phyloP scores from a whole-genome alignment of 306 rosid species.

The Malus fusca region DNA sequence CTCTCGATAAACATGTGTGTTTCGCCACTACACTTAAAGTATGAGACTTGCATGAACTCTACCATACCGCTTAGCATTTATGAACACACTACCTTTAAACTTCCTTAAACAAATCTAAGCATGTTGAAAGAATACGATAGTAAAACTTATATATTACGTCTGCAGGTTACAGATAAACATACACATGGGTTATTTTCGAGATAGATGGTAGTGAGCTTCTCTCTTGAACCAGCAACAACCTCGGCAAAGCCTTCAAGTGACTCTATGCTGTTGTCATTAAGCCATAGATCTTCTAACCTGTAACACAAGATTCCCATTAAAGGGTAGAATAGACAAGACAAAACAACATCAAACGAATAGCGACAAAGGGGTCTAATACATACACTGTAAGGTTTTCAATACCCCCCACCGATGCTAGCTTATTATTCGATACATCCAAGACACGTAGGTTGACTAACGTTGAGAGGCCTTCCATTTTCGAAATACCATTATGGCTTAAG shows the following conservation, averaged over 20 bases:
- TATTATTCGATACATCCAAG: conserved; percentile 86
- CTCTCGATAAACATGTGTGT: neutral
- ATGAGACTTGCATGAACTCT: neutral
- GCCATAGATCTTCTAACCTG: conserved; percentile 95
- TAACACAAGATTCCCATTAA: conserved; percentile 11
- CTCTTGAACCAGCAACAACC: conserved; percentile 75
- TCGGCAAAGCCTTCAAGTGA: conserved; percentile 54
- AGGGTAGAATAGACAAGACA: conserved; percentile 8
- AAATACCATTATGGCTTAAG: conserved; percentile 90
- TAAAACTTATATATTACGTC: neutral
- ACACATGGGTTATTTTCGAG: conserved; percentile 89
- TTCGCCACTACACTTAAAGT: neutral
- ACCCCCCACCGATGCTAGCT: conserved; percentile 59
- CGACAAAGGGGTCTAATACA: conserved; percentile 5
- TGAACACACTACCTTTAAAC: neutral
- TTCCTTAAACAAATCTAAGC: neutral
- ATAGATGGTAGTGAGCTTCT: conserved; percentile 81
- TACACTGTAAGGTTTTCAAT: conserved; percentile 59
- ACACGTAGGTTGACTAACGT: conserved; percentile 68
- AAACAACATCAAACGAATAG: neutral
- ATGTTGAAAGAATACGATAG: neutral
- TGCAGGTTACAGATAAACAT: conserved; percentile 27
- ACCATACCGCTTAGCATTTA: neutral
- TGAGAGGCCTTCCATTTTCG: conserved; percentile 86
- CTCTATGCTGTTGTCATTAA: conserved; percentile 83